Evolutionary conservation across 1,284 basidiomycete species (phyloP).

Genomic region (Fomitopsis palustris): DNA sequence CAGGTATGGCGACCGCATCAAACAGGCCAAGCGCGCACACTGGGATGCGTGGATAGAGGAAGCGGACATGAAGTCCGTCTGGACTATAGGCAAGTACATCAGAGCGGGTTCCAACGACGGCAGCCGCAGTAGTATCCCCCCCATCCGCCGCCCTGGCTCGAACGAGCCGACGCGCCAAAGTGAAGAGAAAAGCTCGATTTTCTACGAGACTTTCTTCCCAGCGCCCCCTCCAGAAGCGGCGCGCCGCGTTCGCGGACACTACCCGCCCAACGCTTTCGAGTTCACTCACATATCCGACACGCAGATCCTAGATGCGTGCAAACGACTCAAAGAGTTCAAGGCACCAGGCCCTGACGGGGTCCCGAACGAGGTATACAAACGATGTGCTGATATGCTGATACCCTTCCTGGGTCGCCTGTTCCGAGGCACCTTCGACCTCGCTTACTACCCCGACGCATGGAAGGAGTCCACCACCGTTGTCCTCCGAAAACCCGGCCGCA

Average conservation of each 20-base stretch:
- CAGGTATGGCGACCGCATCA: slow-evolving; percentile 27
- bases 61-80: no score
- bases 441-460: slow-evolving; percentile 31
- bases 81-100: slow-evolving; percentile 17
- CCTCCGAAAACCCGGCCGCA: slow-evolving; percentile 35
- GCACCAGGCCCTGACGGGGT: slow-evolving; percentile 28
- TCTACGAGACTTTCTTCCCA: slow-evolving; percentile 32
- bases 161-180: slow-evolving; percentile 15
- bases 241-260: slow-evolving; percentile 13
- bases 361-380: slow-evolving; percentile 21
- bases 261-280: slow-evolving; percentile 11
- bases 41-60: slow-evolving; percentile 17
- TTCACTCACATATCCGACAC: slow-evolving; percentile 17
- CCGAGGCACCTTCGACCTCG: slow-evolving; percentile 22
- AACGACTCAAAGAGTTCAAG: slow-evolving; percentile 14
- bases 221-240: slow-evolving; percentile 8
- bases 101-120: slow-evolving; percentile 26
- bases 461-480: slow-evolving; percentile 29
- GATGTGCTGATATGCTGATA: slow-evolving; percentile 22
- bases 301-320: slow-evolving; percentile 17
- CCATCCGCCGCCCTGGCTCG: slow-evolving; percentile 9
- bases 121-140: slow-evolving; percentile 28
- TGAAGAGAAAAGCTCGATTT: slow-evolving; percentile 23
- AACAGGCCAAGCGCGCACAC: slow-evolving; percentile 28
- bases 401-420: slow-evolving; percentile 27